Conservation (phyloP, 176 grass and related monocot genomes). For the Carex myosuroides region DNA sequence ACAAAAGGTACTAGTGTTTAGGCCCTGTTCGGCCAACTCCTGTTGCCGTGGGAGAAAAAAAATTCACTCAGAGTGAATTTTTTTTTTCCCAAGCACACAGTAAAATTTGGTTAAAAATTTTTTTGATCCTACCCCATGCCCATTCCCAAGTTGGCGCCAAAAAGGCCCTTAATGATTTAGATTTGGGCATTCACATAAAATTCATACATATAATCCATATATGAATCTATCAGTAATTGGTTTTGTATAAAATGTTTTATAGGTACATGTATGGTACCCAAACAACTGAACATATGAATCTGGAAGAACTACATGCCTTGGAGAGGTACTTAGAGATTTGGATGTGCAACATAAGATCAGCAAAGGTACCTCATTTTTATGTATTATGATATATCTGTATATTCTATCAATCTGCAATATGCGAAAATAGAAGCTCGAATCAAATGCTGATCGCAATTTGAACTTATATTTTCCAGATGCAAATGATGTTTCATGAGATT, state of each 20-base stretch:
- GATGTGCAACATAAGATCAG: conserved; percentile 77
- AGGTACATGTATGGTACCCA: conserved; percentile 69
- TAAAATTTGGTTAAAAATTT: too few species aligned
- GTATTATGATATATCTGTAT: background rate
- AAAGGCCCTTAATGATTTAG: background rate
- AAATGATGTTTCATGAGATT: conserved; percentile 87
- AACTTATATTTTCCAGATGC: conserved; percentile 46
- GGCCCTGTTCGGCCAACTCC: too few species aligned
- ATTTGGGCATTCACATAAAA: background rate
- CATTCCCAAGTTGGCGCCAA: too few species aligned
- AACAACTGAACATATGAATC: conserved; percentile 57
- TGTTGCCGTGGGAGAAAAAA: too few species aligned
- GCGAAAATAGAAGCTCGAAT: background rate
- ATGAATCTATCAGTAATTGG: background rate
- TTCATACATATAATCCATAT: background rate
- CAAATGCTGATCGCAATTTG: conserved; percentile 9
- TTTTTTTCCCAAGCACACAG: too few species aligned
- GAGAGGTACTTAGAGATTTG: conserved; percentile 74
- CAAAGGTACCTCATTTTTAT: conserved; percentile 46
- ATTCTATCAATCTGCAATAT: background rate
- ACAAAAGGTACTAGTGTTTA: background rate
- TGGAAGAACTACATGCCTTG: conserved; percentile 63
- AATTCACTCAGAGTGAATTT: too few species aligned
- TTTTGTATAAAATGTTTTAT: conserved; percentile 27
- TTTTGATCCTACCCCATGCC: too few species aligned